Base-by-base conservation (phyloP, 306 rosid genomes). In the Abrus pulchellus region DNA sequence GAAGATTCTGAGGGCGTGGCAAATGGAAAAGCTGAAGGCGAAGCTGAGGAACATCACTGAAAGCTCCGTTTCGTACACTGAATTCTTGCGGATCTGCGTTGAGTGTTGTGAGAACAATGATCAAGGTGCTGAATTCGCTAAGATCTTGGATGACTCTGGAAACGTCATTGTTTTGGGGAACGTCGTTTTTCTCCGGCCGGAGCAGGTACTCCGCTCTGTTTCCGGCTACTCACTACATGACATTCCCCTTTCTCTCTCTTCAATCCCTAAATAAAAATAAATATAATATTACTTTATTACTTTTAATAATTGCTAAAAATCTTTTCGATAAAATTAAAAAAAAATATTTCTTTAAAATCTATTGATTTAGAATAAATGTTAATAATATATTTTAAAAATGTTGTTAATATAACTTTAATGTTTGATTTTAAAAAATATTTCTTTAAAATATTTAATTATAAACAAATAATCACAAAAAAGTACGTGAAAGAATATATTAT, bases 121-220 rank as follows among this genome's bases (percentile, higher is more conserved):
- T 0, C 94, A 89, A 80, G 99, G 96, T 0, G 82, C 13, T 0
- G 92, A 90, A 86, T 90, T 89, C 1, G 96, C 97, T 3, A 90
- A 88, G 86, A 74, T 80, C 68, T 48, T 95, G 75, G 99, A 95
- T 63, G 89, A 90, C 1, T 87, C 90, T 0, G 97, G 98, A 66
- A 87, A 69, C 92, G 97, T 95, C 82, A 90, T 95, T 89, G 90
- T 95, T 65, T 79, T 93, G 68, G 99, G 98, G n/a, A 86, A 83
- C 83, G 63, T 78, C 3, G 99, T 95, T 7, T 88, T 91, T 84
- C 94, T 91, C 68, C 91, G 88, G 13, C 99, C 99, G 0, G 96
- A 90, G 30, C 98, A 89, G 96, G 99, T 90, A 84, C 36, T 57
- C 45, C 11, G 6, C 57, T 68, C 56, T 3, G 56, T 68, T 36